These are phyloP conservation scores for Powellomyces hirtus DNA, from an alignment of 192 early-diverging fungal species.

Conservation along the genomic window DNA sequence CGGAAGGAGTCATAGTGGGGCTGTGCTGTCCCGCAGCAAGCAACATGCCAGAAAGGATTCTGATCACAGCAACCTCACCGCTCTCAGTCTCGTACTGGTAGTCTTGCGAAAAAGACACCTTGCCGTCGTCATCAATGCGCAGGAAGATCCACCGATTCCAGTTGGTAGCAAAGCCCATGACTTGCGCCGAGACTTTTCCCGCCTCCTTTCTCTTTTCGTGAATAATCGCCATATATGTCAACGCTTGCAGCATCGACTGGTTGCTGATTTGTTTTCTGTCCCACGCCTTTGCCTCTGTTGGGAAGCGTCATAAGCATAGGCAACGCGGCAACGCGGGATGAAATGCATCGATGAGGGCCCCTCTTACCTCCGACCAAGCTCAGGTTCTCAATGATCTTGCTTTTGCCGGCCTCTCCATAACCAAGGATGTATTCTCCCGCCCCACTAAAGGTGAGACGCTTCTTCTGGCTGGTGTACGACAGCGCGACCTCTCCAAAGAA, in stretches of 20 bases:
- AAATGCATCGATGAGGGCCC: neutral
- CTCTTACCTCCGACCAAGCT: neutral
- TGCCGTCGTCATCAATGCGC: neutral
- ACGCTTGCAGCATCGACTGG: neutral
- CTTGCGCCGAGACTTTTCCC: neutral
- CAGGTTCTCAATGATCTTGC: slow-evolving; percentile 2
- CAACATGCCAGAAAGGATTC: slow-evolving; percentile 6
- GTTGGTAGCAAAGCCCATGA: neutral
- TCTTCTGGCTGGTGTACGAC: neutral
- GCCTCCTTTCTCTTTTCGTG: neutral
- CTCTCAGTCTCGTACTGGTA: neutral
- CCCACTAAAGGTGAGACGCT: neutral
- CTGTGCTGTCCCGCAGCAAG: slow-evolving; percentile 4
- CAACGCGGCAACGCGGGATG: neutral
- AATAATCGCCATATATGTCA: neutral
- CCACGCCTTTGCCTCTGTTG: neutral
- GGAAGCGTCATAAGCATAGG: neutral
- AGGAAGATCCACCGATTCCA: slow-evolving; percentile 4
- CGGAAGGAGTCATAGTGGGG: slow-evolving; percentile 3
- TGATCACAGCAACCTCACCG: neutral
- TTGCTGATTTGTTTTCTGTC: neutral
- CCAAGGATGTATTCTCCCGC: slow-evolving; percentile 2
- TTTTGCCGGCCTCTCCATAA: neutral
- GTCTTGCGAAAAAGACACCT: slow-evolving; percentile 4
- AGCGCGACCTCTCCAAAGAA: slow-evolving; percentile 5